phyloP scores from a whole-genome alignment of 2,329 filamentous ascomycete genomes.

The Xylariaceae sp. region DNA sequence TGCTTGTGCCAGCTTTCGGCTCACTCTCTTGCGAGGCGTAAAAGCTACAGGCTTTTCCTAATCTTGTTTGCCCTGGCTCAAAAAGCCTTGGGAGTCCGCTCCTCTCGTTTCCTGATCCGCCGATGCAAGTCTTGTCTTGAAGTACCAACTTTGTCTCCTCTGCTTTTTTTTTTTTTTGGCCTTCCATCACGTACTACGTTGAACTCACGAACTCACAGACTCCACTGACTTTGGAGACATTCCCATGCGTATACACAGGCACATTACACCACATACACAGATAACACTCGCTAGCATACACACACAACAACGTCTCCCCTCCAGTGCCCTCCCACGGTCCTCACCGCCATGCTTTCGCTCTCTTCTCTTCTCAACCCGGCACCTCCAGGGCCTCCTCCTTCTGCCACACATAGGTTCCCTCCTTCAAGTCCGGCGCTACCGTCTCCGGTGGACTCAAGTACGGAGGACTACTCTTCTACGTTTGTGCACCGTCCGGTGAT shows the following conservation, averaged over 20 bases:
- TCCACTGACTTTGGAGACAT: conserved; percentile 29
- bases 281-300: too few species aligned
- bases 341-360: conserved; percentile 56
- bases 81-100: conserved; percentile 31
- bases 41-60: conserved; percentile 28
- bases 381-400: conserved; percentile 37
- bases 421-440: conserved; percentile 30
- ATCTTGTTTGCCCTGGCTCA: conserved; percentile 37
- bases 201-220: conserved; percentile 14
- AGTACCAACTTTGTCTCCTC: conserved; percentile 20
- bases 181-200: conserved; percentile 26
- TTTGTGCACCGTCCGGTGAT: conserved; percentile 27
- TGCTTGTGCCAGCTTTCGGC: conserved; percentile 34
- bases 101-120: conserved; percentile 21
- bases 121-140: conserved; percentile 34
- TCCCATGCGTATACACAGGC: conserved; percentile 36
- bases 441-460: conserved; percentile 32
- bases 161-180: conserved; percentile 17
- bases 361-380: conserved; percentile 62
- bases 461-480: conserved; percentile 30
- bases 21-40: conserved; percentile 30
- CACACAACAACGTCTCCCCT: too few species aligned
- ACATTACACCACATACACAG: conserved; percentile 21
- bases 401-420: conserved; percentile 23
- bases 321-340: too few species aligned